These are phyloP conservation scores for Mollisiaceae sp. DNA, from an alignment of 2,329 filamentous ascomycete species.

Conservation along the genomic window DNA sequence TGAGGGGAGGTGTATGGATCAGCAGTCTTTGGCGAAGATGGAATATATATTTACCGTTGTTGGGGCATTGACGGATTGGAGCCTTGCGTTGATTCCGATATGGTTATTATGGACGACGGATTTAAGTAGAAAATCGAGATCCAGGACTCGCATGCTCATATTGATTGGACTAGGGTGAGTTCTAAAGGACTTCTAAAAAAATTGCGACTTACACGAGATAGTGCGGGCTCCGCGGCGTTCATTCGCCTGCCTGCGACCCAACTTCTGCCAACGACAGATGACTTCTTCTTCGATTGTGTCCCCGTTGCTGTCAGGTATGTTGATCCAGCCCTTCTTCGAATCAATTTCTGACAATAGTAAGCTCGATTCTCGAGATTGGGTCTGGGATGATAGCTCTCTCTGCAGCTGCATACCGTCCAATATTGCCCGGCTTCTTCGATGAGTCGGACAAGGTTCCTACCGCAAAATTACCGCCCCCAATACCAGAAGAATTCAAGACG, in stretches of 20 bases:
- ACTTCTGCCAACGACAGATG: slow-evolving; percentile 16
- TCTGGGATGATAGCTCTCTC: slow-evolving; percentile 20
- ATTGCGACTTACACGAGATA: neutral
- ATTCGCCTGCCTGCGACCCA: slow-evolving; percentile 19
- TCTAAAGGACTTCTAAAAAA: no score
- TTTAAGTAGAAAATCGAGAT: slow-evolving; percentile 46
- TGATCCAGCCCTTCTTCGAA: neutral
- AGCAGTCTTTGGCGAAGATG: slow-evolving; percentile 47
- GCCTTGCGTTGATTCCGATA: slow-evolving; percentile 55
- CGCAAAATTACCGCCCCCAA: neutral
- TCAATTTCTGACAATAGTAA: neutral
- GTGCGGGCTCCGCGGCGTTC: slow-evolving; percentile 17
- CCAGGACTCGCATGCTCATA: slow-evolving; percentile 50
- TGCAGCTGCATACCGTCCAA: slow-evolving; percentile 16
- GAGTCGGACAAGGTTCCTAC: neutral
- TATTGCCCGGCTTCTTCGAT: slow-evolving; percentile 14
- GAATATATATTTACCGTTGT: slow-evolving; percentile 52
- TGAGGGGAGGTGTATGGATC: slow-evolving; percentile 49
- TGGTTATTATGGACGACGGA: slow-evolving; percentile 56
- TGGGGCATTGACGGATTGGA: slow-evolving; percentile 52
- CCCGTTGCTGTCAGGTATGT: slow-evolving; percentile 20
- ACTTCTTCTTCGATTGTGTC: slow-evolving; percentile 25
- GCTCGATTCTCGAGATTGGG: slow-evolving; percentile 17
- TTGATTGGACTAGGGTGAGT: slow-evolving; percentile 49
- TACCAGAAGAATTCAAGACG: slow-evolving; percentile 1